phyloP scores from a whole-genome alignment of 1,139 yeast species.

The Geotrichum carabidarum region DNA sequence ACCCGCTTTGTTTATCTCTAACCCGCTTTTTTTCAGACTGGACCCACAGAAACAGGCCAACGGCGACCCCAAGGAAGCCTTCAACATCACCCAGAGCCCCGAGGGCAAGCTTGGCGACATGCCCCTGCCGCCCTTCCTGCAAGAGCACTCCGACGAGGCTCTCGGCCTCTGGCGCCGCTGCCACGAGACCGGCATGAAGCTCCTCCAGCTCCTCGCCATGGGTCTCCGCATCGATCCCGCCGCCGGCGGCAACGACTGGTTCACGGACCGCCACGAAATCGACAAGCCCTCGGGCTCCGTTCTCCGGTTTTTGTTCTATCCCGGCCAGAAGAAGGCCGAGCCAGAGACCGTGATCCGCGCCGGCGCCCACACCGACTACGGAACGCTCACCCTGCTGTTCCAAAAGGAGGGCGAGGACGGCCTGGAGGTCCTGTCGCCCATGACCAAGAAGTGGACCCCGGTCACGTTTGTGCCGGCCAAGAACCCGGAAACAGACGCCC shows the following conservation, averaged over 20 bases:
- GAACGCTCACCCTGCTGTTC: conserved; percentile 63
- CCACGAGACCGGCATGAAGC: conserved; percentile 37
- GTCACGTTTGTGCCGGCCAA: conserved; percentile 47
- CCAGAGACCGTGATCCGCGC: conserved; percentile 63
- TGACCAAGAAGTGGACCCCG: conserved; percentile 52
- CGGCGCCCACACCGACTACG: conserved; percentile 85
- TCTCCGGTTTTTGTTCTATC: conserved; percentile 65
- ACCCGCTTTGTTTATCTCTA: too few species aligned
- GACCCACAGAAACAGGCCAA: conserved; percentile 39
- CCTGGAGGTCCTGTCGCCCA: conserved; percentile 57
- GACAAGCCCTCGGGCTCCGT: conserved; percentile 53
- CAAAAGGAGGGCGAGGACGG: conserved; percentile 72
- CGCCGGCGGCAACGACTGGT: conserved; percentile 52
- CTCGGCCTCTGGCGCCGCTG: conserved; percentile 40
- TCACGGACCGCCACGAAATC: conserved; percentile 50
- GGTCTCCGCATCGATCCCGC: conserved; percentile 54
- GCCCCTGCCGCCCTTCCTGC: conserved; percentile 40
- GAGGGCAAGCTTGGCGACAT: conserved; percentile 35
- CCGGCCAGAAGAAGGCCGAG: conserved; percentile 49
- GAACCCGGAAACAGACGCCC: conserved; percentile 43
- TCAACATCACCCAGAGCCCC: conserved; percentile 37
- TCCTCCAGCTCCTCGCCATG: conserved; percentile 47
- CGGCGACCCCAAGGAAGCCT: conserved; percentile 63
- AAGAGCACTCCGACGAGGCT: conserved; percentile 30
- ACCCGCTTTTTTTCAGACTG: conserved; percentile 17